phyloP scores from a whole-genome alignment of 1,284 basidiomycete genomes.

The Irpex sp. region DNA sequence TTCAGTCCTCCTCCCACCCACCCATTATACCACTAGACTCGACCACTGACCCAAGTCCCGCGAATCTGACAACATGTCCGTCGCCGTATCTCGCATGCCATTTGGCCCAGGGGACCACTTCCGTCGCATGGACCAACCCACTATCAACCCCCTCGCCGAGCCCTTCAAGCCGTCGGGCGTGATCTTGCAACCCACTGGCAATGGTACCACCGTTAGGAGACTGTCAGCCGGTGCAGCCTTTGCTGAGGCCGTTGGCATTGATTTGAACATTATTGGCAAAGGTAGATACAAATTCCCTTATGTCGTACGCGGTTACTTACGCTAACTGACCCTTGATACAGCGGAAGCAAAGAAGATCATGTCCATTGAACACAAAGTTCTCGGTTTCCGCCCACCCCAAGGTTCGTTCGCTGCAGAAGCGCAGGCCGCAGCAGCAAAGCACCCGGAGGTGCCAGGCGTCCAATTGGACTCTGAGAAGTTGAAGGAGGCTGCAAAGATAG shows the following conservation, averaged over 20 bases:
- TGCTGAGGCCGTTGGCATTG: conserved; percentile 24
- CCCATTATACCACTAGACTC: not conserved
- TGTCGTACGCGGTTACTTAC: too few relatives aligned
- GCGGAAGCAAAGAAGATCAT: conserved; percentile 33
- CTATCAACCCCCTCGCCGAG: not conserved
- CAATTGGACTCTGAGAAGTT: conserved; percentile 19
- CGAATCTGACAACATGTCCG: not conserved
- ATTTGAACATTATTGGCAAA: conserved; percentile 24
- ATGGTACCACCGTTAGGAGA: not conserved
- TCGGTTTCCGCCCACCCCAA: conserved; percentile 34
- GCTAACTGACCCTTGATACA: conserved; percentile 5
- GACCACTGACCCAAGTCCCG: not conserved
- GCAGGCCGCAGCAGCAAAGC: conserved; percentile 33
- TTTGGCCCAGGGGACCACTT: not conserved
- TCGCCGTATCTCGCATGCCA: not conserved
- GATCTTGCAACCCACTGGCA: not conserved
- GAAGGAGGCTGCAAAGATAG: conserved; percentile 26
- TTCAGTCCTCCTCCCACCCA: not conserved
- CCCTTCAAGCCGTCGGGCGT: not conserved
- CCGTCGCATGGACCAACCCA: not conserved
- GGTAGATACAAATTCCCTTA: conserved; percentile 11
- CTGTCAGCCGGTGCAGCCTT: conserved; percentile 12
- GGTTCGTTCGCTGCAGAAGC: conserved; percentile 36
- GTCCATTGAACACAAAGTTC: conserved; percentile 35
- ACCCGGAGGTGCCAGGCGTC: conserved; percentile 22